These are phyloP conservation scores for Backusella parvicylindrica DNA, from an alignment of 192 early-diverging fungal genomes.

Conservation along the genomic window DNA sequence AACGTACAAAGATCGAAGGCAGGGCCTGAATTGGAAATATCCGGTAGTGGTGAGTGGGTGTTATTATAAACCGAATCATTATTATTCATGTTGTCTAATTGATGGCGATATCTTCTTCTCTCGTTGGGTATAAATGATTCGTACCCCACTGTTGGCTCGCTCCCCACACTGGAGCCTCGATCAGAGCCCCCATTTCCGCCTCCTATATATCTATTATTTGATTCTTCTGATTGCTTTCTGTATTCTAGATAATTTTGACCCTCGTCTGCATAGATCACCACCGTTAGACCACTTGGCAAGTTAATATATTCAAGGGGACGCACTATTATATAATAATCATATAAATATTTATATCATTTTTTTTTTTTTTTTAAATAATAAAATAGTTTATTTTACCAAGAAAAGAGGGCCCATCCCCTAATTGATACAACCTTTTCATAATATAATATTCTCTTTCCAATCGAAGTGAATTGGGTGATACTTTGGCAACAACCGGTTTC, in stretches of 20 bases:
- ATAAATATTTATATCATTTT: background rate
- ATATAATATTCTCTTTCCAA: conserved; percentile 31
- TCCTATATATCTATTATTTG: background rate
- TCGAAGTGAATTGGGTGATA: conserved; percentile 23
- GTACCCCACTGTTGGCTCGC: background rate
- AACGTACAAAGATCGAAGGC: conserved; percentile 26
- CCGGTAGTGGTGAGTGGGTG: background rate
- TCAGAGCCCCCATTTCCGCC: background rate
- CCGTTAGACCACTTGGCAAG: conserved; percentile 19
- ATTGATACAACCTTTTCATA: conserved; percentile 22
- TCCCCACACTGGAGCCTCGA: background rate
- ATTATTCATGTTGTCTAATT: background rate
- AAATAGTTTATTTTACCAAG: conserved; percentile 24
- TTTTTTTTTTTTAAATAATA: too few relatives aligned
- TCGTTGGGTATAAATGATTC: background rate
- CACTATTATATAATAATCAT: conserved; percentile 1
- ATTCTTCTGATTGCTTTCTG: conserved; percentile 6
- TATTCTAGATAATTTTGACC: conserved; percentile 14
- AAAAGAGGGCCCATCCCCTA: conserved; percentile 23
- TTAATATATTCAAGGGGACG: conserved; percentile 24
- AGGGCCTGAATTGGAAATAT: background rate
- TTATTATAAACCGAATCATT: background rate
- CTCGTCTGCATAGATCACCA: conserved; percentile 25
- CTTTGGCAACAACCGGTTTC: conserved; percentile 30
- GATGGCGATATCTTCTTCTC: background rate